These are phyloP conservation scores for Skeletonema costatum DNA, from an alignment of 108 stramenopile genomes.

Conservation along the genomic window DNA sequence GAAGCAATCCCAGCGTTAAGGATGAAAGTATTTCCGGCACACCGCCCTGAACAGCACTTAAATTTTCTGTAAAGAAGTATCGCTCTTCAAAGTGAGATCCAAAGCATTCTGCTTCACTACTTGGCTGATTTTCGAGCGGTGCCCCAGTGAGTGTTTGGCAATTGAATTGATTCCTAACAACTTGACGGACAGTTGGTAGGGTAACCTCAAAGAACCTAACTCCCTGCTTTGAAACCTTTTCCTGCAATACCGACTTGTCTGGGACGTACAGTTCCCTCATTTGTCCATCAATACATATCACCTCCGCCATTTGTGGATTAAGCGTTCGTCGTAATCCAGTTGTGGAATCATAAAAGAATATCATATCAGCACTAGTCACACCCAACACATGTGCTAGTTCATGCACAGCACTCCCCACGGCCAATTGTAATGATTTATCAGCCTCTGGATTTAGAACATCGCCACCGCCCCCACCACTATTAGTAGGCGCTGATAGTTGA, in stretches of 20 bases:
- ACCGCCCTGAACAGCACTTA: conserved; percentile 61
- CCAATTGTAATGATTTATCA: conserved; percentile 25
- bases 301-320: conserved; percentile 37
- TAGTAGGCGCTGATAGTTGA: neutral
- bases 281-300: conserved; percentile 41
- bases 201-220: conserved; percentile 46
- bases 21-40: conserved; percentile 44
- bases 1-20: conserved; percentile 54
- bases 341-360: conserved; percentile 45
- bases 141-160: conserved; percentile 47
- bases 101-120: conserved; percentile 39
- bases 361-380: conserved; percentile 40
- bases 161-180: conserved; percentile 60
- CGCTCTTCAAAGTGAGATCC: conserved; percentile 58
- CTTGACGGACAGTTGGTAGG: conserved; percentile 51
- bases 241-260: conserved; percentile 35
- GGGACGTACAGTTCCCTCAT: conserved; percentile 18
- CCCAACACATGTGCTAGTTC: conserved; percentile 58
- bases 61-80: conserved; percentile 49
- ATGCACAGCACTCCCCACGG: conserved; percentile 42
- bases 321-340: conserved; percentile 47
- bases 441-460: neutral
- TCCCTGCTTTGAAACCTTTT: conserved; percentile 32
- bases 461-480: neutral
- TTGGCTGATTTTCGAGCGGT: conserved; percentile 51